A percentile compares a stretch with the other conserved stretches of the same genome.
Conservation (phyloP, 345 rosid species). For the Gossypium longicalyx region DNA sequence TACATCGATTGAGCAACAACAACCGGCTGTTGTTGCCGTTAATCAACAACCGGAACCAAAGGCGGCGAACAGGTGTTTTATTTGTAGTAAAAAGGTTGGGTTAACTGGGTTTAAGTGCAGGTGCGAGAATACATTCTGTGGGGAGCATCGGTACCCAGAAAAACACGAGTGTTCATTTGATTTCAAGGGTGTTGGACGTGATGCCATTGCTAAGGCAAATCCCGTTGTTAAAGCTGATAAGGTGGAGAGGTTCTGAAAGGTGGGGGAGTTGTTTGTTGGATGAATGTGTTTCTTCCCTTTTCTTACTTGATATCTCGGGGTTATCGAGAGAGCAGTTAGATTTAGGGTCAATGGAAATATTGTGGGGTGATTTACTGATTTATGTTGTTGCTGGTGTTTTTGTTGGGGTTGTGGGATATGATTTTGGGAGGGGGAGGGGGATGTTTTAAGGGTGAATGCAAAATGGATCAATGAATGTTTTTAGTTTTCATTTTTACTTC, state of each 20-base stretch:
- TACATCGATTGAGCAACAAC: not conserved
- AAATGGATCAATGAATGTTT: constrained; percentile 30
- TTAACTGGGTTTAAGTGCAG: constrained; percentile 71
- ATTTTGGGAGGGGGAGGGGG: not conserved
- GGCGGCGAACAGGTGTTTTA: constrained; percentile 46
- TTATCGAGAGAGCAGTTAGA: not conserved
- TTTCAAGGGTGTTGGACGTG: constrained; percentile 69
- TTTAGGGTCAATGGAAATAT: constrained; percentile 7
- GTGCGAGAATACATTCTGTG: constrained; percentile 75
- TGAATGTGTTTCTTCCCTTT: constrained; percentile 6
- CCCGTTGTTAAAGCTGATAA: constrained; percentile 79
- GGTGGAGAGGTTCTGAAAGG: constrained; percentile 56
- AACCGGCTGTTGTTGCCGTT: not conserved
- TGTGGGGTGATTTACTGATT: not conserved
- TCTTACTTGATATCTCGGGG: not conserved
- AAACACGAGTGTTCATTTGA: constrained; percentile 64
- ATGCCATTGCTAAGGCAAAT: constrained; percentile 67
- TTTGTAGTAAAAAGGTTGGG: constrained; percentile 77
- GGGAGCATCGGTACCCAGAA: constrained; percentile 80
- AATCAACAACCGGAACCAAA: constrained; percentile 23
- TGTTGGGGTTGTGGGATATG: not conserved
- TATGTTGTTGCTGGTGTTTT: constrained; percentile 9
- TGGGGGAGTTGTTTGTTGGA: not conserved
- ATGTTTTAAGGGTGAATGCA: constrained; percentile 16
- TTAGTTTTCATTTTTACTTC: constrained; percentile 6